A percentile compares a stretch with the other conserved stretches of the same genome.
Evolutionary conservation across 148 eudicot genomes (phyloP).

Genomic region (Silene latifolia): DNA sequence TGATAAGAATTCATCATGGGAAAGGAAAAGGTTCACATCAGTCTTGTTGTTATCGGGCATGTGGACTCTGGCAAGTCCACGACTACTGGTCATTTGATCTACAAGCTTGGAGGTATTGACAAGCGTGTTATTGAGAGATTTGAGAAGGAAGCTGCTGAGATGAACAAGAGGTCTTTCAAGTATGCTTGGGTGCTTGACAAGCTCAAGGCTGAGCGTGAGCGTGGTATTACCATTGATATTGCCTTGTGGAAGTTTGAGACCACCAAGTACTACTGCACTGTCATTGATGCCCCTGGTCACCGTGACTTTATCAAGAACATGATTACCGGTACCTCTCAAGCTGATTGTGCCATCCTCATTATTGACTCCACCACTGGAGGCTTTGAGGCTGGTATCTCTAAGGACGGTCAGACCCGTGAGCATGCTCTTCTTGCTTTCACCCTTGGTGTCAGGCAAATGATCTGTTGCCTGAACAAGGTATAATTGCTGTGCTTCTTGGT

Average conservation of each 20-base stretch:
- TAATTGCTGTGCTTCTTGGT: too few relatives aligned
- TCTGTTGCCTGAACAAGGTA: slow-evolving; percentile 56
- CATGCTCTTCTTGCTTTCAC: slow-evolving; percentile 59
- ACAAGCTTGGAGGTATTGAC: slow-evolving; percentile 68
- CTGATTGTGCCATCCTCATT: slow-evolving; percentile 54
- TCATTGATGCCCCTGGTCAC: slow-evolving; percentile 59
- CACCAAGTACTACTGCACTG: slow-evolving; percentile 55
- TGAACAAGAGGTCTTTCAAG: slow-evolving; percentile 68
- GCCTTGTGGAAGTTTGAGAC: slow-evolving; percentile 60
- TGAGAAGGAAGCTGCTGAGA: slow-evolving; percentile 66
- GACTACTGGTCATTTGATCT: slow-evolving; percentile 55
- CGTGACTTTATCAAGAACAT: slow-evolving; percentile 57
- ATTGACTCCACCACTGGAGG: slow-evolving; percentile 60
- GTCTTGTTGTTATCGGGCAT: slow-evolving; percentile 52
- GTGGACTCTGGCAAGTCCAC: slow-evolving; percentile 61
- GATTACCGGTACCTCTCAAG: slow-evolving; percentile 60
- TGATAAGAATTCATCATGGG: too few relatives aligned
- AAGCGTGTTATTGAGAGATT: slow-evolving; percentile 62
- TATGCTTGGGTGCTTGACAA: slow-evolving; percentile 64
- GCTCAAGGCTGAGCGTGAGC: slow-evolving; percentile 57
- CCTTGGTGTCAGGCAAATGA: slow-evolving; percentile 56
- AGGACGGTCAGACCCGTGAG: slow-evolving; percentile 66
- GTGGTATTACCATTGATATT: slow-evolving; percentile 57
- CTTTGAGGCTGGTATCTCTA: slow-evolving; percentile 58
- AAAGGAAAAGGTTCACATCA: slow-evolving; percentile 34